Evolutionary conservation across 768 basidiomycete species (phyloP).

Genomic region (Gymnopilus dilepis): DNA sequence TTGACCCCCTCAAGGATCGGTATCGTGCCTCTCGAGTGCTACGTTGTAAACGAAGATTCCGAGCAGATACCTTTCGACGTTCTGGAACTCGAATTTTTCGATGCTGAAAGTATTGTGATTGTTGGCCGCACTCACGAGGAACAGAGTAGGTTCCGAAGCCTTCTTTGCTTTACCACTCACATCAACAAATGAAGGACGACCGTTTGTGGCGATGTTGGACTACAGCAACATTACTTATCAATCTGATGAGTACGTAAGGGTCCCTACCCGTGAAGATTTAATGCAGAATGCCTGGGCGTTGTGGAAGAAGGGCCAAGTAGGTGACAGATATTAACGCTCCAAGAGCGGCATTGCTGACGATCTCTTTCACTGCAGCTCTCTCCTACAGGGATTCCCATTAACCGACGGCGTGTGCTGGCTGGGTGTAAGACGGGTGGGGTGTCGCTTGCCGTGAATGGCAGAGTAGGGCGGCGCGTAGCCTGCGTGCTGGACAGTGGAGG

Average conservation of each 20-base stretch:
- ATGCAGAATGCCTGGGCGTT: slow-evolving; percentile 59
- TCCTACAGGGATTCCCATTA: slow-evolving; percentile 55
- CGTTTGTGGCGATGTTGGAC: slow-evolving; percentile 65
- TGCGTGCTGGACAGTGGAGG: slow-evolving; percentile 74
- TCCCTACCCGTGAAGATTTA: slow-evolving; percentile 67
- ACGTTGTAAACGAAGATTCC: slow-evolving; percentile 47
- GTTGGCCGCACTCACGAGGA: slow-evolving; percentile 57
- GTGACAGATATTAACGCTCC: slow-evolving; percentile 33
- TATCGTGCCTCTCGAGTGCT: slow-evolving; percentile 61
- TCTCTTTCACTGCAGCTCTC: slow-evolving; percentile 48
- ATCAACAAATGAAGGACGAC: slow-evolving; percentile 57
- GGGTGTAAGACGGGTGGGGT: slow-evolving; percentile 57
- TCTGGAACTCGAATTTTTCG: slow-evolving; percentile 79
- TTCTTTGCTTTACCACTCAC: too few relatives aligned
- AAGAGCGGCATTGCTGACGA: slow-evolving; percentile 35
- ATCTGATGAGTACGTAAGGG: slow-evolving; percentile 55
- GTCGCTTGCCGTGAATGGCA: slow-evolving; percentile 75
- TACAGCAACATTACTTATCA: slow-evolving; percentile 68
- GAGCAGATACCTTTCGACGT: slow-evolving; percentile 52
- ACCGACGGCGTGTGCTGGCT: slow-evolving; percentile 58
- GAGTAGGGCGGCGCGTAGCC: slow-evolving; percentile 73
- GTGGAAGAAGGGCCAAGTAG: slow-evolving; percentile 70
- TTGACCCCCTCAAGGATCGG: slow-evolving; percentile 47
- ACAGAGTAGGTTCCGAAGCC: slow-evolving; percentile 54
- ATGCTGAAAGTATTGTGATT: slow-evolving; percentile 70